A percentile compares a stretch with the other conserved stretches of the same genome.
Evolutionary conservation across 208 protist species (phyloP).

Genomic region (Phytomonas sp.): DNA sequence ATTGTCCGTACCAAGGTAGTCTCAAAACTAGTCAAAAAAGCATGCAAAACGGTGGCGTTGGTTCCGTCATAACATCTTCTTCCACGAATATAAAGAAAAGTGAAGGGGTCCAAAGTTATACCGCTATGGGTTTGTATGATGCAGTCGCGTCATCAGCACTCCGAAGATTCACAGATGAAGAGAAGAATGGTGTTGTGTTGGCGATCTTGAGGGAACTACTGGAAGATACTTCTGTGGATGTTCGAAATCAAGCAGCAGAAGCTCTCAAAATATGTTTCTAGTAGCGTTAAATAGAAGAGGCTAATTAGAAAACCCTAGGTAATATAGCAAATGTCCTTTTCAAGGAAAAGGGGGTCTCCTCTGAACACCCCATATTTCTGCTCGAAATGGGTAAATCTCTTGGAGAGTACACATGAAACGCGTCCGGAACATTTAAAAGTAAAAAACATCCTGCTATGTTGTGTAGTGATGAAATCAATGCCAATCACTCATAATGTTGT

Average conservation of each 20-base stretch:
- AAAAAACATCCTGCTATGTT: background rate
- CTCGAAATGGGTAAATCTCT: background rate
- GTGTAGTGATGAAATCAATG: background rate
- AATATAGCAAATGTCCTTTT: background rate
- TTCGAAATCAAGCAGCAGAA: slow-evolving; percentile 70
- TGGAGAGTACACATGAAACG: background rate
- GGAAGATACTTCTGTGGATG: slow-evolving; percentile 57
- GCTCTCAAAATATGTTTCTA: slow-evolving; percentile 72
- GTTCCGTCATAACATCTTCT: background rate
- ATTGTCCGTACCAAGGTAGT: background rate
- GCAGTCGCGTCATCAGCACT: slow-evolving; percentile 6
- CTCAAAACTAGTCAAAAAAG: background rate
- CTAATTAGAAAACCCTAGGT: background rate
- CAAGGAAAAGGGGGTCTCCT: background rate
- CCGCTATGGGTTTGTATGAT: background rate
- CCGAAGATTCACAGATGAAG: slow-evolving; percentile 41
- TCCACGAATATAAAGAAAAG: background rate
- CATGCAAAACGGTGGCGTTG: background rate
- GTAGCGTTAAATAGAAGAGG: background rate
- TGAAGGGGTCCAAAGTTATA: background rate
- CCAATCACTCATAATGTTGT: background rate
- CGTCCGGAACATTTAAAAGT: background rate
- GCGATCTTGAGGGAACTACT: slow-evolving; percentile 56
- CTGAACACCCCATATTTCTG: background rate
- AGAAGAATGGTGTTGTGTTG: slow-evolving; percentile 65